Conservation (phyloP, 2,329 filamentous ascomycete species). For the Bipolaris bicolor region DNA sequence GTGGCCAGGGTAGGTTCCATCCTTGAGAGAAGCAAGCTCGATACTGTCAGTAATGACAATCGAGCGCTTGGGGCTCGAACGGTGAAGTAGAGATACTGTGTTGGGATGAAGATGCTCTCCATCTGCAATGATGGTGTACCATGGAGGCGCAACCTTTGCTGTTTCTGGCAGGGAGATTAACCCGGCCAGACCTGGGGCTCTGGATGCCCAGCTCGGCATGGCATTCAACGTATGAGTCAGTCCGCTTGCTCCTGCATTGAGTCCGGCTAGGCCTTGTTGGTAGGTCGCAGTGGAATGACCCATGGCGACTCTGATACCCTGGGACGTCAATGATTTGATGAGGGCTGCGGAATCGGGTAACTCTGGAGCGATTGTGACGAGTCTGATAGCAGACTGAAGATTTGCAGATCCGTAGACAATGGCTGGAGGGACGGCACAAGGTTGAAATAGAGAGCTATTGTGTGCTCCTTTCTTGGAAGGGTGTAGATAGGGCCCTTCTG, state of each 20-base stretch:
- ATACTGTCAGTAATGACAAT: conserved; percentile 62
- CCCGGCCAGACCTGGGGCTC: conserved; percentile 59
- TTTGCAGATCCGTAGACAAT: conserved; percentile 57
- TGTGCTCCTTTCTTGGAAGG: conserved; percentile 62
- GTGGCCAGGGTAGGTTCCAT: conserved; percentile 60
- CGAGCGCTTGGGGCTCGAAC: conserved; percentile 54
- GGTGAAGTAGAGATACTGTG: conserved; percentile 57
- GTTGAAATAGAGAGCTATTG: conserved; percentile 53
- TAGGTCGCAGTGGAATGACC: conserved; percentile 60
- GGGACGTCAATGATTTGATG: conserved; percentile 51
- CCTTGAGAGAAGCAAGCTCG: conserved; percentile 59
- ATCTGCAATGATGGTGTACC: conserved; percentile 61
- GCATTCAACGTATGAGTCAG: conserved; percentile 63
- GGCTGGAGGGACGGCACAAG: conserved; percentile 42
- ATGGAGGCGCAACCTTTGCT: conserved; percentile 47
- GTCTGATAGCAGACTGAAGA: conserved; percentile 52
- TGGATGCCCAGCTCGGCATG: conserved; percentile 59
- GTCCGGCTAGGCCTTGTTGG: conserved; percentile 53
- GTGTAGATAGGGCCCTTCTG: conserved; percentile 62
- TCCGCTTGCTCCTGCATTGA: conserved; percentile 57
- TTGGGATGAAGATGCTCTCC: conserved; percentile 61
- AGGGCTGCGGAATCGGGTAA: conserved; percentile 51
- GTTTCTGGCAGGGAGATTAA: conserved; percentile 39
- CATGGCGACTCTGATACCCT: conserved; percentile 55
- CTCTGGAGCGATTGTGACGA: conserved; percentile 62